Percentiles rank a stretch among this genome's conserved stretches.
Evolutionary conservation across 208 protist genomes (phyloP).

Genomic region (Acanthamoeba healyi): DNA sequence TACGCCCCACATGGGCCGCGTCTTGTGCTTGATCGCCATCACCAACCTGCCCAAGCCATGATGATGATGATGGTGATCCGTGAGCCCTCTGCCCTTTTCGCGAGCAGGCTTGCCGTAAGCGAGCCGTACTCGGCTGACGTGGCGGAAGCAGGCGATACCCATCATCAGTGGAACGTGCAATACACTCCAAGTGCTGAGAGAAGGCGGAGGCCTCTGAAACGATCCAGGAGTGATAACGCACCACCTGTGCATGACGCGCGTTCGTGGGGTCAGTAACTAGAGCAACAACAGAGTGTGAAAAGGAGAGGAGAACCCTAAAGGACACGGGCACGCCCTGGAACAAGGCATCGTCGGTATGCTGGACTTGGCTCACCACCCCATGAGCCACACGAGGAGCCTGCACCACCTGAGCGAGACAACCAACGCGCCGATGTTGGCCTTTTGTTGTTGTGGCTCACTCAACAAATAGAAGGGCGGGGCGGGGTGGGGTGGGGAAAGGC

Average conservation of each 20-base stretch:
- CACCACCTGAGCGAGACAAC: not conserved
- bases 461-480: not conserved
- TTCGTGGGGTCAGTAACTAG: too few species aligned
- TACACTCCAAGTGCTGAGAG: not conserved
- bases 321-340: slow-evolving; percentile 81
- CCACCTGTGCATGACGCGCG: not conserved
- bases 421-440: too few species aligned
- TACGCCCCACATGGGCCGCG: slow-evolving; percentile 82
- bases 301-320: slow-evolving; percentile 78
- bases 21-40: slow-evolving; percentile 84
- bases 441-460: too few species aligned
- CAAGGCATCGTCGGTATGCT: slow-evolving; percentile 68
- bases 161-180: not conserved
- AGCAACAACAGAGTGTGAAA: not conserved
- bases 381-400: slow-evolving; percentile 72
- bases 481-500: not conserved
- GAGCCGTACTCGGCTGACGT: too few species aligned
- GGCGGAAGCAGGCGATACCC: not conserved
- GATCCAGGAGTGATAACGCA: slow-evolving; percentile 77
- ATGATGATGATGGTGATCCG: too few species aligned
- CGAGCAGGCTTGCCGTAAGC: too few species aligned
- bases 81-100: too few species aligned
- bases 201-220: slow-evolving; percentile 8
- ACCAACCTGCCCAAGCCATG: slow-evolving; percentile 67
- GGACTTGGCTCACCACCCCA: slow-evolving; percentile 74